phyloP scores from a whole-genome alignment of 768 basidiomycete genomes.

The Boletus vinaceobasis region DNA sequence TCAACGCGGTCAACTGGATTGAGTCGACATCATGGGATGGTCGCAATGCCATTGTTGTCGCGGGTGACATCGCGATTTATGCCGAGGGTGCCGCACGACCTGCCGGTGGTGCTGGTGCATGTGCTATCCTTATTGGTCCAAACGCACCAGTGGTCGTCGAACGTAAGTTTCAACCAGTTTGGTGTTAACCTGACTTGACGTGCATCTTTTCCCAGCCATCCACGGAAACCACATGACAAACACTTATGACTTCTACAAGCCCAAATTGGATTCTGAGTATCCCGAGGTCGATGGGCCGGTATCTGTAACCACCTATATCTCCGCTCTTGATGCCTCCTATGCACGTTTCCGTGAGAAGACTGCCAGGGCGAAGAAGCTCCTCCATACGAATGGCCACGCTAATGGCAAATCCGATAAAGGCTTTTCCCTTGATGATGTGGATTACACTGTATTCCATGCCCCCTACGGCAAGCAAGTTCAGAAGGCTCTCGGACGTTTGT shows the following conservation, averaged over 20 bases:
- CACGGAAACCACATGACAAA: slow-evolving; percentile 98
- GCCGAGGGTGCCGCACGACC: slow-evolving; percentile 94
- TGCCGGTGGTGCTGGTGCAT: slow-evolving; percentile 95
- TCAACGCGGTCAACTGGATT: slow-evolving; percentile 98
- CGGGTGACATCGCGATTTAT: slow-evolving; percentile 97
- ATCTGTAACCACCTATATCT: slow-evolving; percentile 92
- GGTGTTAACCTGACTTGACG: slow-evolving; percentile 5
- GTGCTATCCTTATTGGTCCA: slow-evolving; percentile 93
- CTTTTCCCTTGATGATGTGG: slow-evolving; percentile 80
- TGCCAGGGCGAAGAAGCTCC: slow-evolving; percentile 56
- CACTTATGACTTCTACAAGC: slow-evolving; percentile 99
- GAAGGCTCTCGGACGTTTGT: slow-evolving; percentile 91
- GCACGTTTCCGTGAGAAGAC: slow-evolving; percentile 78
- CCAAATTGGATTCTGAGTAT: slow-evolving; percentile 90
- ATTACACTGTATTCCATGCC: slow-evolving; percentile 94
- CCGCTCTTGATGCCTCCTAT: slow-evolving; percentile 90
- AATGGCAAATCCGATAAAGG: slow-evolving; percentile 30
- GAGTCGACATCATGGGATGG: slow-evolving; percentile 97
- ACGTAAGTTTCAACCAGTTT: slow-evolving; percentile 55
- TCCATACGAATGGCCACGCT: slow-evolving; percentile 34
- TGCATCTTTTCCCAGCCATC: slow-evolving; percentile 54
- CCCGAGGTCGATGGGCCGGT: slow-evolving; percentile 97
- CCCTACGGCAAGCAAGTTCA: slow-evolving; percentile 99
- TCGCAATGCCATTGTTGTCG: slow-evolving; percentile 93
- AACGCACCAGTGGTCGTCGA: slow-evolving; percentile 93